A percentile compares a stretch with the other conserved stretches of the same genome.
These are phyloP conservation scores for Neolentinus lepideus DNA, from an alignment of 1,284 basidiomycete genomes.

Conservation along the genomic window DNA sequence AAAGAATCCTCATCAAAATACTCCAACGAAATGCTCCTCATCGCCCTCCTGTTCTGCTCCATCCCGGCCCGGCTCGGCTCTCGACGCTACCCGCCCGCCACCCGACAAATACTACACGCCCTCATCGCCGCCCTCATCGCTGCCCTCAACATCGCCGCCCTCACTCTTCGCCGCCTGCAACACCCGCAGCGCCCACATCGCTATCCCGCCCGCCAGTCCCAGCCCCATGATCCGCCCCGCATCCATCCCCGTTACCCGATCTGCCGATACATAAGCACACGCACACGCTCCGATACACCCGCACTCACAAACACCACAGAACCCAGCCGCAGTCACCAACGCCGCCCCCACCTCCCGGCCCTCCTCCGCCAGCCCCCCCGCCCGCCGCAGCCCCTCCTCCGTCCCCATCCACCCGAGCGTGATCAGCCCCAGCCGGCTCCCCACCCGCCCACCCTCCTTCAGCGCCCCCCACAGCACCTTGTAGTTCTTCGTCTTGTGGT, in stretches of 20 bases:
- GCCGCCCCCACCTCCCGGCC: constrained; percentile 58
- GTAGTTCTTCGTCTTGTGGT: constrained; percentile 92
- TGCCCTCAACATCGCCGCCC: not conserved
- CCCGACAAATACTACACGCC: too few relatives aligned
- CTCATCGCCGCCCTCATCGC: too few relatives aligned
- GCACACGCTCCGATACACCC: not conserved
- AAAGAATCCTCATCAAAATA: too few relatives aligned
- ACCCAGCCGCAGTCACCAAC: constrained; percentile 50
- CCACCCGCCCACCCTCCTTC: constrained; percentile 56
- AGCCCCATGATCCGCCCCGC: not conserved
- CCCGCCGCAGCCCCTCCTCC: constrained; percentile 51
- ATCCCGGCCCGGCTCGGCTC: too few relatives aligned
- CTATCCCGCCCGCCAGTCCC: not conserved
- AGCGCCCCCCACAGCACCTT: constrained; percentile 68
- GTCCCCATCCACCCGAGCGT: constrained; percentile 59
- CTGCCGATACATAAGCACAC: not conserved
- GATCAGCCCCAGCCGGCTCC: constrained; percentile 43
- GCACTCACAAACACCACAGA: constrained; percentile 58
- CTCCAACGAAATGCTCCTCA: too few relatives aligned
- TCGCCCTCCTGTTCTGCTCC: too few relatives aligned
- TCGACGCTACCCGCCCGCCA: too few relatives aligned
- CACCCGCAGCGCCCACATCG: not conserved
- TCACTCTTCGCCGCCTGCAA: not conserved
- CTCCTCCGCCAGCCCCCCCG: constrained; percentile 38
- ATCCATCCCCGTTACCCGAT: not conserved